These are phyloP conservation scores for Cardamine chenopodiifolia DNA, from an alignment of 345 rosid genomes.

Conservation along the genomic window DNA sequence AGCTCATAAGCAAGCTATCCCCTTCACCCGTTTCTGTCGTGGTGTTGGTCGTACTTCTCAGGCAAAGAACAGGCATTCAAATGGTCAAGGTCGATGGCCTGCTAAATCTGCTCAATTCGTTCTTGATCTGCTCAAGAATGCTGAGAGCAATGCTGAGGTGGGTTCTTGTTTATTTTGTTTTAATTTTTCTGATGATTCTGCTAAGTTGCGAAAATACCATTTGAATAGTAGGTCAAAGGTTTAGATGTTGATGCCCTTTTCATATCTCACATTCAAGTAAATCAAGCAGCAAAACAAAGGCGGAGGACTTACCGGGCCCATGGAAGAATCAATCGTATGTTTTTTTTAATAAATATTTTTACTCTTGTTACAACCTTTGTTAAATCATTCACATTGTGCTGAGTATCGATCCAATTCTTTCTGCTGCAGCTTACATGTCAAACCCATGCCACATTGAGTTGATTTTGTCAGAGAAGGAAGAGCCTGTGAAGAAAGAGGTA, in stretches of 20 bases:
- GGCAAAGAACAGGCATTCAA: constrained; percentile 95
- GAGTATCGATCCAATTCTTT: not conserved
- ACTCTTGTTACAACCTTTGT: not conserved
- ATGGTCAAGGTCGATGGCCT: constrained; percentile 99
- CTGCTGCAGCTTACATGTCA: constrained; percentile 85
- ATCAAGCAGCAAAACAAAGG: constrained; percentile 96
- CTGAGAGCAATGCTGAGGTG: constrained; percentile 98
- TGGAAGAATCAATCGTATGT: constrained; percentile 96
- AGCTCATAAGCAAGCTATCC: constrained; percentile 96
- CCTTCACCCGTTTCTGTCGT: constrained; percentile 92
- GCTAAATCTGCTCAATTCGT: constrained; percentile 86
- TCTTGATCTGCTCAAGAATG: constrained; percentile 92
- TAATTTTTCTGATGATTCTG: not conserved
- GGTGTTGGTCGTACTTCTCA: constrained; percentile 99
- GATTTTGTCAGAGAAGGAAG: constrained; percentile 89
- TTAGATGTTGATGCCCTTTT: constrained; percentile 86
- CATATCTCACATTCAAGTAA: constrained; percentile 91
- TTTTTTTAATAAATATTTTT: not conserved
- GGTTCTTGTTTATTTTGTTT: no score
- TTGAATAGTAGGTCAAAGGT: constrained; percentile 72
- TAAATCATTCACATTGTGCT: not conserved
- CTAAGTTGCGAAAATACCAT: not conserved
- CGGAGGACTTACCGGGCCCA: constrained; percentile 94
- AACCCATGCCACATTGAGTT: constrained; percentile 97
- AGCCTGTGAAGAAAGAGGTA: constrained; percentile 95